phyloP scores from a whole-genome alignment of 768 basidiomycete genomes.

The Xerocomus brunneocitrinus region DNA sequence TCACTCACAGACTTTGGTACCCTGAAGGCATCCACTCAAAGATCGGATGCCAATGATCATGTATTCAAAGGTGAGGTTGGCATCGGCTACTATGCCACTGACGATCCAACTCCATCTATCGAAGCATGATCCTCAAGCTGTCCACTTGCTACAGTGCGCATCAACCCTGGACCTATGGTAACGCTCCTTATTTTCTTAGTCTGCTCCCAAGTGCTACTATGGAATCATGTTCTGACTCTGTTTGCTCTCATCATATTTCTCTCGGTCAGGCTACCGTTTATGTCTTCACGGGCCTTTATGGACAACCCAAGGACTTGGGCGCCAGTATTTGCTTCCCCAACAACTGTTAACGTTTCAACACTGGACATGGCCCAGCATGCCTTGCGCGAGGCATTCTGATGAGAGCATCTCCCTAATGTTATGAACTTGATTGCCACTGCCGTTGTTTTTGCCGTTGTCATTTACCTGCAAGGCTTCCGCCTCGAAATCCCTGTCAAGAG shows the following conservation, averaged over 20 bases:
- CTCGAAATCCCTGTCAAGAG: conserved; percentile 98
- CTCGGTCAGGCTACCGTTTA: conserved; percentile 97
- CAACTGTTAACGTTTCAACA: conserved; percentile 97
- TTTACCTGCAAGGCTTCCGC: conserved; percentile 98
- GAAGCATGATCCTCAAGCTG: too few species aligned
- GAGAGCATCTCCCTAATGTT: conserved; percentile 92
- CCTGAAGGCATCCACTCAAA: too few species aligned
- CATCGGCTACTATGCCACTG: too few species aligned
- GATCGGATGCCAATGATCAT: too few species aligned
- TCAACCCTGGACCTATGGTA: too few species aligned
- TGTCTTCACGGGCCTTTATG: conserved; percentile 95
- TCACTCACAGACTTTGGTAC: too few species aligned
- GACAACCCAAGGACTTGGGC: conserved; percentile 87
- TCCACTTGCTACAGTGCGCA: too few species aligned
- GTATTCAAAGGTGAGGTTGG: too few species aligned
- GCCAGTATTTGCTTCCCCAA: conserved; percentile 97
- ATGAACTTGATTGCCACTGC: conserved; percentile 96
- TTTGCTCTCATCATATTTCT: conserved; percentile 94
- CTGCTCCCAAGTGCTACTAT: conserved; percentile 98
- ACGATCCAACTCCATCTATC: too few species aligned
- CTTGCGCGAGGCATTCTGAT: conserved; percentile 96
- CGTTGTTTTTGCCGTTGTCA: conserved; percentile 88
- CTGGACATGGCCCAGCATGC: conserved; percentile 96
- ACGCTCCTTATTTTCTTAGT: conserved; percentile 99
- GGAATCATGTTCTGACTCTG: conserved; percentile 99